These are phyloP conservation scores for Cystofilobasidium macerans DNA, from an alignment of 768 basidiomycete species.

Conservation along the genomic window DNA sequence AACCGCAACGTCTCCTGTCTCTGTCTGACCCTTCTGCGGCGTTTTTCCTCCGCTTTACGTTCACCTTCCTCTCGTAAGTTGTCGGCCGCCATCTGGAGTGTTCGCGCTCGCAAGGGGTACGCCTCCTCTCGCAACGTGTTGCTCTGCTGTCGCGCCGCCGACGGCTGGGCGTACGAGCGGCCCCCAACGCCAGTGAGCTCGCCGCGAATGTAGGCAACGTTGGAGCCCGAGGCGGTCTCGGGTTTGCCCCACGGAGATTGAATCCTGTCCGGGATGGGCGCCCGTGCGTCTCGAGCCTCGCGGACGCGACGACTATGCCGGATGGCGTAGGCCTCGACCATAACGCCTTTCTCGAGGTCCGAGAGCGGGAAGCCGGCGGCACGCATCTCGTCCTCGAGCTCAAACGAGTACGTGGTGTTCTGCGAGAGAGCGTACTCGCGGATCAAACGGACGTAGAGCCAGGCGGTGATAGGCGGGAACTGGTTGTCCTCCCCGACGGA, in stretches of 20 bases:
- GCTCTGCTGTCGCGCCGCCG: background rate
- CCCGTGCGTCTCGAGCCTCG: background rate
- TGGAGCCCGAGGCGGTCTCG: background rate
- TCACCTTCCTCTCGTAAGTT: too few relatives aligned
- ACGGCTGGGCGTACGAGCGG: background rate
- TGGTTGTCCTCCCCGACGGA: background rate
- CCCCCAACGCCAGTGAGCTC: background rate
- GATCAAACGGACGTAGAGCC: background rate
- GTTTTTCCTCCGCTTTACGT: too few relatives aligned
- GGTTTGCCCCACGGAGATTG: background rate
- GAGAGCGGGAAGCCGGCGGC: background rate
- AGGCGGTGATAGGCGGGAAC: background rate
- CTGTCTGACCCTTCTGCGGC: too few relatives aligned
- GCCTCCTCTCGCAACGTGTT: slow-evolving; percentile 1
- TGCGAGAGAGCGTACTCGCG: background rate
- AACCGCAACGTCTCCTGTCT: too few relatives aligned
- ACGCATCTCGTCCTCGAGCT: background rate
- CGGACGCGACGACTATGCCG: background rate
- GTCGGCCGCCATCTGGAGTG: background rate
- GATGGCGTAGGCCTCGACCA: background rate
- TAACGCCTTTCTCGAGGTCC: background rate
- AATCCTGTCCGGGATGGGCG: background rate
- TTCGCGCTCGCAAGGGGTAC: background rate
- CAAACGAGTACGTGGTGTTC: background rate
- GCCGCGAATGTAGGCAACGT: background rate